Base-by-base conservation (phyloP, 164 flowering plant genomes). In the Vitis labrusca region DNA sequence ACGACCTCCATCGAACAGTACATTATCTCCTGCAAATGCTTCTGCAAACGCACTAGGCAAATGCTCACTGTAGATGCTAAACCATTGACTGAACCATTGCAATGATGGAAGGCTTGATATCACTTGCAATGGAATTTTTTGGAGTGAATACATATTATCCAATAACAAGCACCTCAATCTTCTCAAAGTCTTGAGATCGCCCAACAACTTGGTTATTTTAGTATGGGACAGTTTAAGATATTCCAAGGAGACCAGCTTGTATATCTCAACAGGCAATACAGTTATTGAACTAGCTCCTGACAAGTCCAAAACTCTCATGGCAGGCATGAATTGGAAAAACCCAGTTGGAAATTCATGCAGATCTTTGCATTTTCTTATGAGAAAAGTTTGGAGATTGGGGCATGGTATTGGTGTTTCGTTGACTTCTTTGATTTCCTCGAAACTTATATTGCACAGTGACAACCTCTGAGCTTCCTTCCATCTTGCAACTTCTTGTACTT, bases 201-300 rank as follows among this genome's bases (percentile, higher is more conserved):
- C 10, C 5, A 68, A 72, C 37, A 74, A 23, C 8, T 58, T 15
- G 10, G 2, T 10, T 63, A 74, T 50, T 0, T 44, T 8, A 5
- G 77, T 74, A 1, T 1, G 1, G 12, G 59, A 57, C 3, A 74
- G 64, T 15, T 69, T 57, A 9, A 74, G 77, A 68, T 12, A 64
- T n/a, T 64, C 60, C 17, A 73, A 17, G 3, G 44, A 3, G 44
- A 37, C 44, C 44, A 37, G 44, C 0, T 37, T 37, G 44, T 37
- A 37, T 37, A 37, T 37, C 44, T 37, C 44, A 37, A 37, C 44
- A 37, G 44, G 44, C 7, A 37, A 37, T 37, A 5, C 44, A 37
- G 44, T 37, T 37, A 37, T 37, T 37, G 44, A 37, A 37, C 44
- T 37, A 37, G 44, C 44, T 37, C 44, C 44, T 37, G 44, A 37